Evolutionary conservation across 441 rosid genomes (phyloP).

Genomic region (Geranium incanum): DNA sequence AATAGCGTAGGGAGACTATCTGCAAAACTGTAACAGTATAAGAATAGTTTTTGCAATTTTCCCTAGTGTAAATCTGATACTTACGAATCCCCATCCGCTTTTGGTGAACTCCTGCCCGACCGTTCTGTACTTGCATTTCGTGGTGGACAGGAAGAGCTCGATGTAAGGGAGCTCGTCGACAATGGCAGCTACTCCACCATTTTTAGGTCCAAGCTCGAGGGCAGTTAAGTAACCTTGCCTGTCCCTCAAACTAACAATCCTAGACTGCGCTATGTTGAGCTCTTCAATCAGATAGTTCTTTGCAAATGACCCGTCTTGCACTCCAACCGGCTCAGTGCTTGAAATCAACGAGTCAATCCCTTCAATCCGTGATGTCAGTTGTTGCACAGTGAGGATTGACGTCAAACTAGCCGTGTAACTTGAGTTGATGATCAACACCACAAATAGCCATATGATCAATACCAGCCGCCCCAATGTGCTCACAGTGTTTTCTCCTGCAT

Average conservation of each 20-base stretch:
- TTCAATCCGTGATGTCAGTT: conserved; percentile 61
- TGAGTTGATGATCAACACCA: conserved; percentile 87
- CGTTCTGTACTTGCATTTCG: conserved; percentile 57
- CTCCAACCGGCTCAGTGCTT: conserved; percentile 62
- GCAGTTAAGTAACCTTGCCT: conserved; percentile 43
- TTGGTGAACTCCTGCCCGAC: conserved; percentile 89
- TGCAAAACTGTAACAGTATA: background rate
- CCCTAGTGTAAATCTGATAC: conserved; percentile 26
- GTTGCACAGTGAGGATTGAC: conserved; percentile 41
- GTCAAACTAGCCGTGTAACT: conserved; percentile 96
- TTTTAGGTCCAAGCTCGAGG: conserved; percentile 56
- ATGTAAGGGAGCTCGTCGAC: conserved; percentile 89
- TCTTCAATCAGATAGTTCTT: conserved; percentile 64
- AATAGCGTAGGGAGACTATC: too few species aligned
- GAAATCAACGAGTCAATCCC: conserved; percentile 70
- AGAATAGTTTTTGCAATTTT: background rate
- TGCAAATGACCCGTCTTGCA: conserved; percentile 84
- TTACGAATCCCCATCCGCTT: conserved; percentile 95
- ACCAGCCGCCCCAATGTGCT: conserved; percentile 80
- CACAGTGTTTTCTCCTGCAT: conserved; percentile 77
- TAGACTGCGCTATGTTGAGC: conserved; percentile 64
- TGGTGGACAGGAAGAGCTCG: conserved; percentile 57
- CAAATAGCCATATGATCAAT: conserved; percentile 80
- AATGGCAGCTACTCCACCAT: conserved; percentile 79
- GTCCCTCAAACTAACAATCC: conserved; percentile 43